Conservation (phyloP, 352 stramenopile species). For the Aphanomyces invadans region DNA sequence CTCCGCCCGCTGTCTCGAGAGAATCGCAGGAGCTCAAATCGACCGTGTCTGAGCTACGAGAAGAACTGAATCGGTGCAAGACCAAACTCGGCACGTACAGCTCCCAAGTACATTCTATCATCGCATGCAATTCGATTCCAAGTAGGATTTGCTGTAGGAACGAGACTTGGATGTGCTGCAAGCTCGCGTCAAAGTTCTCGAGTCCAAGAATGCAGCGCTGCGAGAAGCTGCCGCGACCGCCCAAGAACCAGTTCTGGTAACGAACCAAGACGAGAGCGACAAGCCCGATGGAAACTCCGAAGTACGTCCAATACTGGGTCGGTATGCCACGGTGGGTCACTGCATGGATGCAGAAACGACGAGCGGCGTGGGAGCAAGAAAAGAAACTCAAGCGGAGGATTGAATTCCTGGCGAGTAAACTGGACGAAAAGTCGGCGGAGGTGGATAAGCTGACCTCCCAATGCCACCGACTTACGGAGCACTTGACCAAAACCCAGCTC, state of each 20-base stretch:
- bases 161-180: conserved; percentile 43
- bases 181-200: conserved; percentile 58
- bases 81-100: conserved; percentile 6
- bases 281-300: neutral
- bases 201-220: conserved; percentile 78
- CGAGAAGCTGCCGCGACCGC: conserved; percentile 34
- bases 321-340: too few relatives aligned
- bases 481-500: neutral
- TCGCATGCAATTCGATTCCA: too few relatives aligned
- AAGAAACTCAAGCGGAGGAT: conserved; percentile 66
- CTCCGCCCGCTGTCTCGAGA: too few relatives aligned
- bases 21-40: conserved; percentile 15
- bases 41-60: conserved; percentile 18
- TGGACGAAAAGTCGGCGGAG: conserved; percentile 66
- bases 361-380: conserved; percentile 46
- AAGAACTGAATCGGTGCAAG: conserved; percentile 25
- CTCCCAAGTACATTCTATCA: neutral
- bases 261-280: neutral
- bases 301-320: too few relatives aligned
- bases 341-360: conserved; percentile 18
- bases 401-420: conserved; percentile 45
- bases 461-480: conserved; percentile 9
- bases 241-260: neutral
- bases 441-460: conserved; percentile 28
- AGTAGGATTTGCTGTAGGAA: conserved; percentile 21